Conservation (phyloP, 164 flowering plant genomes). For the Platanus orientalis region DNA sequence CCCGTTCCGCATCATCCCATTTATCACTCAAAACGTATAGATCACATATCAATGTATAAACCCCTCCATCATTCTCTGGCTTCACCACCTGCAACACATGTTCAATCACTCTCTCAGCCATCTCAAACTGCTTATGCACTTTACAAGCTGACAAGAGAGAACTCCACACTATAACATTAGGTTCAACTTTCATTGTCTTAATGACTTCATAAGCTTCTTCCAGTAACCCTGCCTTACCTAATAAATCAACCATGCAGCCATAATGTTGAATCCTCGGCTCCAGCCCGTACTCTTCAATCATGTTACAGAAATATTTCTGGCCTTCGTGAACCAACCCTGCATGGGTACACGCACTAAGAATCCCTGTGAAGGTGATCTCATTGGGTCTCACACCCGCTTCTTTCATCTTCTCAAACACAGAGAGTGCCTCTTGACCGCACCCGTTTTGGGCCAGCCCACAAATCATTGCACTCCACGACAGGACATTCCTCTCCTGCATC, state of each 20-base stretch:
- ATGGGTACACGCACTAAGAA: constrained; percentile 52
- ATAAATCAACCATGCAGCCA: constrained; percentile 66
- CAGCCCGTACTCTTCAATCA: constrained; percentile 38
- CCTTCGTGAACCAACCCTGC: constrained; percentile 48
- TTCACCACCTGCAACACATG: constrained; percentile 34
- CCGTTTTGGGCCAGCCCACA: constrained; percentile 53
- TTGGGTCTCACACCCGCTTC: constrained; percentile 36
- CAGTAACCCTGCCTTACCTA: constrained; percentile 54
- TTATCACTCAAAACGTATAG: constrained; percentile 45
- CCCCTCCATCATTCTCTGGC: constrained; percentile 63
- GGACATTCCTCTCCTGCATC: constrained; percentile 46
- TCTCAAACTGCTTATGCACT: constrained; percentile 48
- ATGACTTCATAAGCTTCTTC: constrained; percentile 58
- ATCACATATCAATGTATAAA: constrained; percentile 51
- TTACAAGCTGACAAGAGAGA: constrained; percentile 59
- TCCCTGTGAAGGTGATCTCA: constrained; percentile 54
- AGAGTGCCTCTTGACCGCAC: constrained; percentile 31
- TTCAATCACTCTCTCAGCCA: constrained; percentile 54
- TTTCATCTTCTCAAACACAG: constrained; percentile 42
- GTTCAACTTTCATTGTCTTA: constrained; percentile 44
- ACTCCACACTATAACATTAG: constrained; percentile 56
- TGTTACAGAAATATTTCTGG: constrained; percentile 23
- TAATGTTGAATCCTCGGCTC: constrained; percentile 54
- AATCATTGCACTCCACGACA: constrained; percentile 51
- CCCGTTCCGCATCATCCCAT: constrained; percentile 48